Conservation (phyloP, 306 rosid genomes). For the Crataegus laevigata region DNA sequence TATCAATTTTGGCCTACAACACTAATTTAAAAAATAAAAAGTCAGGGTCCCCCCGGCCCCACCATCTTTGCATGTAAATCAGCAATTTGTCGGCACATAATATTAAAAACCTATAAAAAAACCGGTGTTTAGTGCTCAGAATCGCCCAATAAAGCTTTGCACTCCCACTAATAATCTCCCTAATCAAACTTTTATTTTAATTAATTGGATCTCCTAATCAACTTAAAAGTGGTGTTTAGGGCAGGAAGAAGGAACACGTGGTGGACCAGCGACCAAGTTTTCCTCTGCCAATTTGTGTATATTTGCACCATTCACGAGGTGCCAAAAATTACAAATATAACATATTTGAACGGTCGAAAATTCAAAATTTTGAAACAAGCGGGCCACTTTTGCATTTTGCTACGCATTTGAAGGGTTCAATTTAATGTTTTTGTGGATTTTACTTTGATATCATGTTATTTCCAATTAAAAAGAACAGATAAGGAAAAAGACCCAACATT, state of each 20-base stretch:
- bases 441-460: neutral
- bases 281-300: too few relatives aligned
- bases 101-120: too few relatives aligned
- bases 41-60: neutral
- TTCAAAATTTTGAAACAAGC: conserved; percentile 9
- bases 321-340: neutral
- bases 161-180: too few relatives aligned
- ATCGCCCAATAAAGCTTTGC: too few relatives aligned
- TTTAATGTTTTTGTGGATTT: neutral
- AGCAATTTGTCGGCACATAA: neutral
- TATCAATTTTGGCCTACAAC: too few relatives aligned
- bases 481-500: neutral
- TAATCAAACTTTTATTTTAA: too few relatives aligned
- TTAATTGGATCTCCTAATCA: too few relatives aligned
- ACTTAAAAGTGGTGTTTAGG: too few relatives aligned
- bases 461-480: neutral
- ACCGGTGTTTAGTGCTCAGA: too few relatives aligned
- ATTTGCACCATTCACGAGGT: neutral
- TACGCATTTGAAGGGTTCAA: neutral
- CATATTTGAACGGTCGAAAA: conserved; percentile 13
- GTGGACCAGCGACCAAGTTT: too few relatives aligned
- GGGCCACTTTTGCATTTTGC: neutral
- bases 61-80: neutral
- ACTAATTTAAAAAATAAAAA: too few relatives aligned
- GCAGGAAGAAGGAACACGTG: too few relatives aligned